Evolutionary conservation across 306 rosid species (phyloP).

Genomic region (Vigna unguiculata): DNA sequence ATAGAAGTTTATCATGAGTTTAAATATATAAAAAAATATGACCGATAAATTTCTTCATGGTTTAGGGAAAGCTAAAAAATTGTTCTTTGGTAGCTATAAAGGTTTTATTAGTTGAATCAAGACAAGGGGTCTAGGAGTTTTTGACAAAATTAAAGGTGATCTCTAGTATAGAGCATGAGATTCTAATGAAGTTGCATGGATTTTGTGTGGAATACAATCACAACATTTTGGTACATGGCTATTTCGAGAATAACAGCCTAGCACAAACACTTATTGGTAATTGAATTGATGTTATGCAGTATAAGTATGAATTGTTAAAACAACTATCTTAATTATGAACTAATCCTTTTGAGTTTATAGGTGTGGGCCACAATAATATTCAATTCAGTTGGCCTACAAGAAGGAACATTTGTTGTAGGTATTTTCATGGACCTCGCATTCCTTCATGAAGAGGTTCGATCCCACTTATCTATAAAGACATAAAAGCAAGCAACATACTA

Average conservation of each 20-base stretch:
- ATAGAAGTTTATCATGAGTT: neutral
- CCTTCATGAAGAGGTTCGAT: slow-evolving; percentile 74
- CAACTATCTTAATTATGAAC: slow-evolving; percentile 28
- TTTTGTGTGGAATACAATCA: slow-evolving; percentile 75
- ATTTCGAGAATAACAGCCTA: slow-evolving; percentile 85
- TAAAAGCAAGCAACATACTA: slow-evolving; percentile 80
- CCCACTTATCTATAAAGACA: slow-evolving; percentile 85
- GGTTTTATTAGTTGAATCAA: slow-evolving; percentile 74
- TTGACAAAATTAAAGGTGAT: slow-evolving; percentile 86
- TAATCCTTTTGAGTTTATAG: slow-evolving; percentile 48
- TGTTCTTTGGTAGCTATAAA: slow-evolving; percentile 72
- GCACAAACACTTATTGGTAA: slow-evolving; percentile 77
- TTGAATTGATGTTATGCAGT: slow-evolving; percentile 13
- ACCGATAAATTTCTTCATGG: slow-evolving; percentile 5
- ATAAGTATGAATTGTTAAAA: slow-evolving; percentile 1
- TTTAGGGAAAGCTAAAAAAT: slow-evolving; percentile 67
- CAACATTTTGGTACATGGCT: slow-evolving; percentile 84
- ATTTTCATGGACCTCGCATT: slow-evolving; percentile 74
- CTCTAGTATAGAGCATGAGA: slow-evolving; percentile 69
- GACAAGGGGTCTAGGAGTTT: slow-evolving; percentile 73
- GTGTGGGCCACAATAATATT: slow-evolving; percentile 57
- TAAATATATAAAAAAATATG: too few relatives aligned
- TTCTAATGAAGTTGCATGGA: slow-evolving; percentile 78
- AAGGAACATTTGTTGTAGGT: slow-evolving; percentile 73
- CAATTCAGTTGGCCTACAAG: too few relatives aligned